Evolutionary conservation across 768 basidiomycete genomes (phyloP).

Genomic region (Brasilioporus rufonigricans): DNA sequence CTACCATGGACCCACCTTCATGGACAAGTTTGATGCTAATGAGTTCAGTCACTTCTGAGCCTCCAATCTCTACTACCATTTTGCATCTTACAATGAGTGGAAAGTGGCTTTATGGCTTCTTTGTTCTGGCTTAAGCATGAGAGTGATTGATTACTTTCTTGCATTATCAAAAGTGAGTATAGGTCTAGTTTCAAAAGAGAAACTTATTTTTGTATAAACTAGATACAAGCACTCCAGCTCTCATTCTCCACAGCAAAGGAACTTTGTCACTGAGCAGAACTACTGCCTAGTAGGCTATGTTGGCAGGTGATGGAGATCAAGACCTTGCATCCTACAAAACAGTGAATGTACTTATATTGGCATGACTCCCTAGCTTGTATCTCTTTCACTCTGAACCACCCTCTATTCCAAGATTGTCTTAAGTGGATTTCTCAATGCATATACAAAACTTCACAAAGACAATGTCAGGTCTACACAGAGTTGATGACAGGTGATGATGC

Average conservation of each 20-base stretch:
- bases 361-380: neutral
- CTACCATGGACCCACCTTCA: neutral
- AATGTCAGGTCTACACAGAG: neutral
- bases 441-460: neutral
- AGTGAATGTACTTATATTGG: neutral
- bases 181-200: neutral
- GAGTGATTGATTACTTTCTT: too few species aligned
- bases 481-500: neutral
- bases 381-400: neutral
- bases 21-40: neutral
- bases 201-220: too few species aligned
- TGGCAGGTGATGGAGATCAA: neutral
- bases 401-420: neutral
- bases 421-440: neutral
- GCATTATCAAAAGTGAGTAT: too few species aligned
- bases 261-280: neutral
- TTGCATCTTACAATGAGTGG: neutral
- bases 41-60: neutral
- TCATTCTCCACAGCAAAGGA: neutral
- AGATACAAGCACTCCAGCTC: neutral
- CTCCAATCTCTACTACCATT: neutral
- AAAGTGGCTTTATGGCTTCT: too few species aligned
- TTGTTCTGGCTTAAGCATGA: too few species aligned
- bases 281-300: neutral
- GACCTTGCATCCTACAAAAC: neutral